Evolutionary conservation across 2,329 filamentous ascomycete species (phyloP), one percentile per base, ranked within the genome.

Genomic region (Xylariaceae sp.): DNA sequence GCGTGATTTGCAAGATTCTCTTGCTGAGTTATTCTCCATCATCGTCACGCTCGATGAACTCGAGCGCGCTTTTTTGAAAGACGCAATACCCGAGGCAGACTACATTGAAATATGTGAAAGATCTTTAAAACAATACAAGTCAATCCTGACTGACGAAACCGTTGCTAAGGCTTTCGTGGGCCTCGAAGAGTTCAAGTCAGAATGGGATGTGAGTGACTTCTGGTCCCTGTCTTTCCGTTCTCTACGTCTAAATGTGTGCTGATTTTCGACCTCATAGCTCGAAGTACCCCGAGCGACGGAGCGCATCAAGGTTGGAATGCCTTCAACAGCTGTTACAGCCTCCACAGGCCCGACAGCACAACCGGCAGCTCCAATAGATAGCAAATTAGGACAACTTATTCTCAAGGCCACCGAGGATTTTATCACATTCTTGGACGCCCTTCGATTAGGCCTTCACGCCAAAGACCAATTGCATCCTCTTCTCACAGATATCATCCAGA

Each of bases 381-480:
- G 71, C 57, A 76, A 74, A 27, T 78, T 76, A 51, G 79, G 81
- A 8, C 72, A 81, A 3, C 67, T 96, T 27, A 94, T 97, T 47
- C 73, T 94, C 34, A 85, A 92, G 53, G 93, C 93, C 2, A 97
- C 92, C 1, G 91, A 98, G 67, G 94, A 96, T 65, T 98, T 98
- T 66, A 98, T 98, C 67, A 98, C 93, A 0, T 92, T 98, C 63
- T 79, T 98, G 42, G 93, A 98, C 64, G 94, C 93, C 14, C 78
- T 98, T 58, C 91, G 91, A 64, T 81, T 98, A 44, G 91, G 92
- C 36, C 82, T 97, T 60, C 76, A 95, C 10, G 92, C 92, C 38
- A 98, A 98, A 64, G 92, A 97, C 66, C 90, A 93, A 52, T 74
- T 98, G n/a, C 94, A 98, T 63, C 93, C 93, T 3, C 74, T 98